phyloP scores from a whole-genome alignment of 768 basidiomycete genomes.

The Suillus placidus region DNA sequence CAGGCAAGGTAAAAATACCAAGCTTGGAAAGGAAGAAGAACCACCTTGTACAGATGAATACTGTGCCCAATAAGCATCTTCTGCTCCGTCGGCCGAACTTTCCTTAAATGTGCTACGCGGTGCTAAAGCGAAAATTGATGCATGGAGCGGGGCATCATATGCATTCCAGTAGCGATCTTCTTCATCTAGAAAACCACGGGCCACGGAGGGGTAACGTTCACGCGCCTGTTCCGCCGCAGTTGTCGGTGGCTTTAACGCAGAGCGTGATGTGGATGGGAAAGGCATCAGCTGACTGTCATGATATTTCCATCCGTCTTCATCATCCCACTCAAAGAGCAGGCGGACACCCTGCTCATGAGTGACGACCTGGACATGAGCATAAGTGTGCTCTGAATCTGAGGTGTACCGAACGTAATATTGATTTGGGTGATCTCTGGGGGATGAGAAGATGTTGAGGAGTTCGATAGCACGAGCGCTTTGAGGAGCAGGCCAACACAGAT shows the following conservation, averaged over 20 bases:
- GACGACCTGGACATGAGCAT: conserved; percentile 59
- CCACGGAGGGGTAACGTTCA: conserved; percentile 2
- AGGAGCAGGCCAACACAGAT: conserved; percentile 69
- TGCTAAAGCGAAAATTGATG: conserved; percentile 21
- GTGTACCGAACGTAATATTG: conserved; percentile 40
- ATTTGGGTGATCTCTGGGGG: conserved; percentile 30
- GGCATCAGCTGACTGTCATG: conserved; percentile 73
- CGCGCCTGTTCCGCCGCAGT: conserved; percentile 19
- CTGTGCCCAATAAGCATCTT: conserved; percentile 79
- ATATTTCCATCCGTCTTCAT: conserved; percentile 60
- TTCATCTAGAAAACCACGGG: conserved; percentile 21
- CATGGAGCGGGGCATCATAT: conserved; percentile 48
- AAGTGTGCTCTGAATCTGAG: conserved; percentile 52
- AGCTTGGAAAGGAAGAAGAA: conserved; percentile 14
- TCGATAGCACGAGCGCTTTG: conserved; percentile 38
- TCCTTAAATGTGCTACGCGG: conserved; percentile 20
- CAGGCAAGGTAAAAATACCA: conserved; percentile 10
- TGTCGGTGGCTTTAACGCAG: conserved; percentile 29
- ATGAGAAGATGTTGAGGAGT: conserved; percentile 44
- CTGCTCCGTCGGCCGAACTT: conserved; percentile 24
- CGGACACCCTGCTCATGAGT: conserved; percentile 44
- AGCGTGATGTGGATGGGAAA: conserved; percentile 52
- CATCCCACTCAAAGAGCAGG: conserved; percentile 72
- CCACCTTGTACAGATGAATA: conserved; percentile 72
- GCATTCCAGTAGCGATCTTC: conserved; percentile 72